Evolutionary conservation across 805 yeast genomes (phyloP).

Genomic region (Yarrowia porcina): DNA sequence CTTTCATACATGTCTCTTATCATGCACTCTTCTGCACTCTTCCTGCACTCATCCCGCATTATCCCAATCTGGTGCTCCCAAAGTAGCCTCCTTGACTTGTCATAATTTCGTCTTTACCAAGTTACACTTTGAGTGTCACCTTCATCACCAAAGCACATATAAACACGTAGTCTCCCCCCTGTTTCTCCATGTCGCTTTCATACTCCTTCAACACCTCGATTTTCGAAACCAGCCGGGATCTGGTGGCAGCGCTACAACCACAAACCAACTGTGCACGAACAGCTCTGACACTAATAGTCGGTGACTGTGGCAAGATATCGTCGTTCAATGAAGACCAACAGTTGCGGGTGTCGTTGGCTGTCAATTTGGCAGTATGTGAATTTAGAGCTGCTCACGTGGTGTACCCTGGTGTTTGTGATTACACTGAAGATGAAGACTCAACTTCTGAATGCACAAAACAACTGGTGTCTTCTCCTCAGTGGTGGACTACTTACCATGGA

Average conservation of each 20-base stretch:
- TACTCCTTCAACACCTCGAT: conserved; percentile 11
- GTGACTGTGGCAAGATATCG: conserved; percentile 29
- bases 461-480: conserved; percentile 43
- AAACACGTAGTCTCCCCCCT: neutral
- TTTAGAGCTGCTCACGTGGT: conserved; percentile 34
- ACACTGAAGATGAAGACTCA: neutral
- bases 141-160: too few species aligned
- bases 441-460: conserved; percentile 30
- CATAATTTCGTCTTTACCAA: neutral
- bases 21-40: too few species aligned
- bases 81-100: neutral
- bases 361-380: conserved; percentile 37
- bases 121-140: neutral
- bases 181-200: neutral
- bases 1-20: too few species aligned
- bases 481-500: conserved; percentile 75
- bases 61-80: neutral
- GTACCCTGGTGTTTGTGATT: conserved; percentile 33
- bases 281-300: conserved; percentile 34
- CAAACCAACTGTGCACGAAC: conserved; percentile 32
- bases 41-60: too few species aligned
- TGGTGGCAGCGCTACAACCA: conserved; percentile 30
- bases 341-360: conserved; percentile 32
- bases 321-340: conserved; percentile 1
- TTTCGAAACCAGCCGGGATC: neutral